Evolutionary conservation across 805 yeast genomes (phyloP).

Genomic region (Sugiyamaella floridensis): DNA sequence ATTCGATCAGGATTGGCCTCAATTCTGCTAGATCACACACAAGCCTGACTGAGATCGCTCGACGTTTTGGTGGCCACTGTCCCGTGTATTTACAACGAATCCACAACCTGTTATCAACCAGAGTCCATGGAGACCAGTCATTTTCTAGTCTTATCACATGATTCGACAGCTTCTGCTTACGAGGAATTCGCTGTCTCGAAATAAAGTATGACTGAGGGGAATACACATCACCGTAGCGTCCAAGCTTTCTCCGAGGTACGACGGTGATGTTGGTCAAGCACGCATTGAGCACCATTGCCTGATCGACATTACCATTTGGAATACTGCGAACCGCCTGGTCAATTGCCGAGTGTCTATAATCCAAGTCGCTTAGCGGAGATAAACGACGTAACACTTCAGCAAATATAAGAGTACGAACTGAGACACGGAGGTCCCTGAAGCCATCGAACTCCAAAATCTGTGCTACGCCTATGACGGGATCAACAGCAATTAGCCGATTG

Average conservation of each 20-base stretch:
- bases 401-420: slow-evolving; percentile 8
- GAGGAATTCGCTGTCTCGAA: slow-evolving; percentile 2
- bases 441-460: slow-evolving; percentile 1
- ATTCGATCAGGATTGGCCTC: slow-evolving; percentile 4
- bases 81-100: slow-evolving; percentile 1
- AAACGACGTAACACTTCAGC: slow-evolving; percentile 4
- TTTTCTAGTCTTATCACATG: neutral
- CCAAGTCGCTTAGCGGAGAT: slow-evolving; percentile 7
- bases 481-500: slow-evolving; percentile 6
- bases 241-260: neutral
- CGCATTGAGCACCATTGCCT: neutral
- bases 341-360: slow-evolving; percentile 12
- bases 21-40: neutral
- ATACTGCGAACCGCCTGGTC: slow-evolving; percentile 9
- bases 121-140: slow-evolving; percentile 18
- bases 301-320: neutral
- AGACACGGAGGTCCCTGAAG: slow-evolving; percentile 2
- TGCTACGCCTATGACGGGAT: slow-evolving; percentile 5
- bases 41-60: neutral
- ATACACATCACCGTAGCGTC: neutral
- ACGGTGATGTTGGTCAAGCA: neutral
- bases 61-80: neutral
- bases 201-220: neutral
- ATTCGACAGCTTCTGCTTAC: neutral
- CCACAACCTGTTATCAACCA: slow-evolving; percentile 18